A percentile compares a stretch with the other conserved stretches of the same genome.
Evolutionary conservation across 352 stramenopile genomes (phyloP).

Genomic region (Pythium brachiatum): DNA sequence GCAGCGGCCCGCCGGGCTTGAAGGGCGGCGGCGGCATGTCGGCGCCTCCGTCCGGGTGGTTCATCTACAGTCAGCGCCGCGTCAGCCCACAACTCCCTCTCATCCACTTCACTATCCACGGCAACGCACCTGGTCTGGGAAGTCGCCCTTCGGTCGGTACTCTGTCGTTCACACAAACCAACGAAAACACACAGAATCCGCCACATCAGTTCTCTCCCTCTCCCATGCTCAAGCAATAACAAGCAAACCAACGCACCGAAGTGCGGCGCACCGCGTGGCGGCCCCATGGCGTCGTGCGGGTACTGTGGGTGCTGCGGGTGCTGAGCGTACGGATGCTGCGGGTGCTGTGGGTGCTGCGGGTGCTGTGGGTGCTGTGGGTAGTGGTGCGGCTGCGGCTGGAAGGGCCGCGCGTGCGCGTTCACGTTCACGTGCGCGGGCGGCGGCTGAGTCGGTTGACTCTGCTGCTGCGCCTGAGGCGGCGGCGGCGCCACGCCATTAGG

Average conservation of each 20-base stretch:
- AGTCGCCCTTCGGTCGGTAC: constrained; percentile 24
- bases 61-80: constrained; percentile 7
- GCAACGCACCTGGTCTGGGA: constrained; percentile 13
- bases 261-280: constrained; percentile 15
- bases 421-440: constrained; percentile 15
- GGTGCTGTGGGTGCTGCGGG: constrained; percentile 10
- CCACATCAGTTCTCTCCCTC: background rate
- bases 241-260: background rate
- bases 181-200: background rate
- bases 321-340: constrained; percentile 20
- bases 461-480: constrained; percentile 1
- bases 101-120: background rate
- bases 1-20: constrained; percentile 19
- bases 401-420: constrained; percentile 22
- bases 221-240: background rate
- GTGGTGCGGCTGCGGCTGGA: constrained; percentile 17
- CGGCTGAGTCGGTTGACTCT: too few species aligned
- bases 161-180: constrained; percentile 1
- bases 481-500: constrained; percentile 1
- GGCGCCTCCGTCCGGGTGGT: constrained; percentile 13
- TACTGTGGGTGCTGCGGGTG: constrained; percentile 5
- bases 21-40: constrained; percentile 25
- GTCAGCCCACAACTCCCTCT: background rate
- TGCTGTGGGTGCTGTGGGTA: constrained; percentile 6
- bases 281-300: constrained; percentile 16